Base-by-base conservation (phyloP, 2,329 filamentous ascomycete genomes). In the Diaporthe vaccinii region DNA sequence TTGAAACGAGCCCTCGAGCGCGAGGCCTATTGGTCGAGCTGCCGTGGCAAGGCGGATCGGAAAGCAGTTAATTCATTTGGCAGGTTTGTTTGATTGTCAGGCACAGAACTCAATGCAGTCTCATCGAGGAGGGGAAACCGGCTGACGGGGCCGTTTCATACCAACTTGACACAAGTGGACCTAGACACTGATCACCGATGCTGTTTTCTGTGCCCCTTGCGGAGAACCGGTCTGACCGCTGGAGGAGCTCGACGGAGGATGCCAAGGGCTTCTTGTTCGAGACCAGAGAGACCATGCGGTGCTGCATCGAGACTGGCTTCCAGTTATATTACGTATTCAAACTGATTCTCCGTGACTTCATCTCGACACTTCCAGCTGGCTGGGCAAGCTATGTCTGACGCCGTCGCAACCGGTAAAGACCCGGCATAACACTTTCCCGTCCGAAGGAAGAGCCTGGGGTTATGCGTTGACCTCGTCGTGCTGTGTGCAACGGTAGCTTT, bases 71-170 rank as follows among this genome's bases (percentile, higher is more conserved):
- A 57, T 53, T 68, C 65, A 68, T 59, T 68, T 68, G 53, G 67
- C 67, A 55, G 59, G 31, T 53, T 41, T 62, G 71, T 46, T 68
- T 70, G 44, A 70, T 51, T 70, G 39, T 58, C 72, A 74, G 53
- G 55, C 72, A 69, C 53, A 62, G 55, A 69, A 61, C 49, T 59
- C 51, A 55, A 58, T 68, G 65, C 65, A 53, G 62, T 68, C 62
- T 68, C 62, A 68, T 68, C 62, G 44, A 53, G 46, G 65, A 68
- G 65, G 65, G 65, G 46, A 55, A 68, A 68, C 46, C 65, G 65
- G 65, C 65, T 68, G 46, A 53, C 46, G 65, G 65, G 65, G 65
- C 65, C 65, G 65, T 57, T 62, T 68, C 72, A 58, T 65, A 31
- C 58, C 58, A 67, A 39, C 44, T 57, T 67, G 71, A 67, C 46